Base-by-base conservation (phyloP, 441 rosid species). In the Gossypium davidsonii region DNA sequence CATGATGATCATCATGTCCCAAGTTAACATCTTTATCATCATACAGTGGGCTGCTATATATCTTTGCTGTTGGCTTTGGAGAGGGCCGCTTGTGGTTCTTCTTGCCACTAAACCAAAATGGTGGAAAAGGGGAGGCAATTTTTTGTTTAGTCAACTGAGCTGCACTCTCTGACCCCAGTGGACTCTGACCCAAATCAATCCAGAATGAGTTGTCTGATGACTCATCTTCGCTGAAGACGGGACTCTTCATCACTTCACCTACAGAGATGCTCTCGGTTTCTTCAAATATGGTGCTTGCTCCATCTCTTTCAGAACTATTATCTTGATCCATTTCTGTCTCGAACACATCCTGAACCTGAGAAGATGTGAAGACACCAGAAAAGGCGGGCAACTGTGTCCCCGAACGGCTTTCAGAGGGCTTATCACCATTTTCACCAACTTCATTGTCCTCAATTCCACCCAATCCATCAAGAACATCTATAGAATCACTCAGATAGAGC, bases 61-160 rank as follows among this genome's bases (percentile, higher is more conserved):
- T 86, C 76, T 86, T 88, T 0, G 89, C 84, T 9, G 85, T 70
- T 68, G 83, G 89, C 77, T 86, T 91, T 23, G 93, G 91, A 23
- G 92, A 94, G 63, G 25, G 60, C 28, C 25, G 60, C 28, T 56
- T 56, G 60, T 56, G 28, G 28, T 21, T 56, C 28, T 56, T 56
- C 60, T 21, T 56, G 28, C 31, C 60, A 21, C 60, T 56, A 56
- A 56, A 56, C 60, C 31, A 56, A 56, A 56, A 56, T 20, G 60
- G 60, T 10, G 28, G 60, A 25, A 56, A 17, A 53, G 58, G 31
- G 31, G 60, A 21, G 60, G 31, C 25, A 6, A 56, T 56, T 56
- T 56, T 56, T 12, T 21, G 60, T 56, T 56, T 56, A 56, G 23
- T 9, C 28, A 56, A 56, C 60, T 56, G 60, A 21, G n/a, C 31